Evolutionary conservation across 805 yeast genomes (phyloP), one percentile per base, ranked within the genome.

Genomic region (Candida arabinofermentans): DNA sequence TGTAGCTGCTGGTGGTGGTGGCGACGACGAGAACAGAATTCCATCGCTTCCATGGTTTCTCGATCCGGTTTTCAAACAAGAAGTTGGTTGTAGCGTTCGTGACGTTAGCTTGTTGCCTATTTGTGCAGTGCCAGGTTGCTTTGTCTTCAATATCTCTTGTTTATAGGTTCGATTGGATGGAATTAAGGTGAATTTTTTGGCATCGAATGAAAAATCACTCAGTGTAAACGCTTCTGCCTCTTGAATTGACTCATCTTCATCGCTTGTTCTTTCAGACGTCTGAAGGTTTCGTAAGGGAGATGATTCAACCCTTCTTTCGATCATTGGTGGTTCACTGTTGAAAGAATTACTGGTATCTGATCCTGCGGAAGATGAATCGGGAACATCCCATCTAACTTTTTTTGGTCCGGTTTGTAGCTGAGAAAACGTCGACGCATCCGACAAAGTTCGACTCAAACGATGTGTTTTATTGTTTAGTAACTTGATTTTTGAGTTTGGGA

Each of bases 301-400:
- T 3, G 48, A 45, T 10, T 36, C 38, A 17, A 17, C 27, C 26
- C 31, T 46, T 29, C 39, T 47, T 13, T 43, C 18, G 6, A 34
- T 18, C 8, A 24, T 8, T 12, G 9, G 26, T 24, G 39, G 41
- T 10, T 50, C 54, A 22, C 39, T 42, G 16, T 29, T 29, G 18
- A 29, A 29, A 5, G 19, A 14, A 55, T 47, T 49, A 31, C 44
- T 48, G 8, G 50, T 41, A 36, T 54, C 58, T 2, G 51, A 46
- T n/a, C 49, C 49, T 9, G 40, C 48, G 3, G 42, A 42, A 23
- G 47, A 38, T 24, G 21, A 51, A 52, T 3, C 16, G 2, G 70
- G 71, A 10, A 66, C 65, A 43, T 68, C 69, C 74, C 77, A 73
- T 46, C 77, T 64, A 2, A 74, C 79, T 43, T 66, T 71, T 40